Base-by-base conservation (phyloP, 2,329 filamentous ascomycete species). In the Penicillium capsulatum region DNA sequence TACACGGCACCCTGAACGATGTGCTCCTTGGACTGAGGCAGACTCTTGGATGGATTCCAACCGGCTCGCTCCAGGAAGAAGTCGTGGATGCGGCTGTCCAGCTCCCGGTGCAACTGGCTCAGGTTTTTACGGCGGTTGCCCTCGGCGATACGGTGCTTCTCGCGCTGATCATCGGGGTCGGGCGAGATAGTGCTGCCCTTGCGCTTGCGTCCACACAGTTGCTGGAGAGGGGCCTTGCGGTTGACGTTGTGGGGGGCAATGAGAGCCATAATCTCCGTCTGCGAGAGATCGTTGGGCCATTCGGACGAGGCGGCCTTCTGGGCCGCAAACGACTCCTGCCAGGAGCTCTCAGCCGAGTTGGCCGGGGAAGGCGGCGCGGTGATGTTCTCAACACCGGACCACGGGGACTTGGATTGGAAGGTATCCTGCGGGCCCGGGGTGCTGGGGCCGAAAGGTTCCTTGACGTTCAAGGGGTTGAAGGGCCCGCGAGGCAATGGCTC, bases 1-100 rank as follows among this genome's bases (percentile, higher is more conserved):
- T 59, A 62, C 37, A 66, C 60, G 3, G 64, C 60, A 6, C 57
- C 63, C 47, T 65, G 60, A 9, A 66, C 60, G 14, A 66, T 66
- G 42, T 67, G 63, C 39, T 66, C 63, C 50, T 67, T 67, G n/a
- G 64, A 67, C 28, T 67, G 60, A 3, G 59, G 60, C 28, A 65
- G 50, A 45, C 59, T 66, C 45, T 66, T 66, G 24, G 59, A 55
- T 14, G 57, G 59, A 33, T 68, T 66, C 63, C 65, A 68, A 27
- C 65, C 63, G 11, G 65, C 65, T 11, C 55, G 55, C 45, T 65
- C 59, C 5, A 66, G 55, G 45, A 66, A 66, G 46, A 59, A 64
- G 42, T 66, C 61, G 34, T 64, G 61, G 24, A 66, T 58, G 3
- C 63, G 60, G 44, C 55, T 57, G 38, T 66, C 63, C 13, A 66